A percentile compares a stretch with the other conserved stretches of the same genome.
Conservation (phyloP, 345 rosid species). For the Aurinia saxatilis region DNA sequence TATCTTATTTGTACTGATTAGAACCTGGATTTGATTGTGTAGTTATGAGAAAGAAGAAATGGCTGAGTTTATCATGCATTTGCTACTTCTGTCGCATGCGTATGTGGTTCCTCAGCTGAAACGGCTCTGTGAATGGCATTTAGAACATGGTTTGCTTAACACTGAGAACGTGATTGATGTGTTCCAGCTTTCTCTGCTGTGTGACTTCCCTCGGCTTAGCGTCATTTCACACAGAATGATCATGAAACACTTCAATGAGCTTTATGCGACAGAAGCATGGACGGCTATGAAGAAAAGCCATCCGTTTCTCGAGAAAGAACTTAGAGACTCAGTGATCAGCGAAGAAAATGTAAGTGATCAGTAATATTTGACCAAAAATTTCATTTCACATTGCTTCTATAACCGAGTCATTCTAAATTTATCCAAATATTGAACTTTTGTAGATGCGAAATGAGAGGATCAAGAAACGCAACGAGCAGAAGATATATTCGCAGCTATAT, state of each 20-base stretch:
- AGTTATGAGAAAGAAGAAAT: conserved; percentile 70
- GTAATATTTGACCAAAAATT: not conserved
- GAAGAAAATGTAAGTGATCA: conserved; percentile 47
- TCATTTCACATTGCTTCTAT: no score
- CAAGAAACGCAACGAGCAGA: no score
- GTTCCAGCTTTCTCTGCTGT: conserved; percentile 75
- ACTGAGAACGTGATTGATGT: conserved; percentile 66
- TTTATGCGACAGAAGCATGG: conserved; percentile 68
- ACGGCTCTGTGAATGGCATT: conserved; percentile 47
- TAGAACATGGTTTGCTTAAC: conserved; percentile 60
- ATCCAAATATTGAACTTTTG: not conserved
- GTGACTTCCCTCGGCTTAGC: conserved; percentile 71
- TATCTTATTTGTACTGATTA: conserved; percentile 2
- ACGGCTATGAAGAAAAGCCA: conserved; percentile 71
- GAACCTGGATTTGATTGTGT: conserved; percentile 10
- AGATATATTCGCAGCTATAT: no score
- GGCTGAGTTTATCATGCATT: conserved; percentile 48
- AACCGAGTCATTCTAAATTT: not conserved
- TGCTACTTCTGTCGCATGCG: conserved; percentile 74
- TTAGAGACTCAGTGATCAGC: conserved; percentile 40
- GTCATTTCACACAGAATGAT: conserved; percentile 66
- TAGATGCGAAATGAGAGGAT: conserved; percentile 49
- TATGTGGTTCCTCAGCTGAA: conserved; percentile 65
- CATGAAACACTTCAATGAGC: conserved; percentile 40
- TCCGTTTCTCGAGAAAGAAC: conserved; percentile 69